Evolutionary conservation across 495 filamentous ascomycete genomes (phyloP), one percentile per base, ranked within the genome.

Genomic region (Xylaria sp.): DNA sequence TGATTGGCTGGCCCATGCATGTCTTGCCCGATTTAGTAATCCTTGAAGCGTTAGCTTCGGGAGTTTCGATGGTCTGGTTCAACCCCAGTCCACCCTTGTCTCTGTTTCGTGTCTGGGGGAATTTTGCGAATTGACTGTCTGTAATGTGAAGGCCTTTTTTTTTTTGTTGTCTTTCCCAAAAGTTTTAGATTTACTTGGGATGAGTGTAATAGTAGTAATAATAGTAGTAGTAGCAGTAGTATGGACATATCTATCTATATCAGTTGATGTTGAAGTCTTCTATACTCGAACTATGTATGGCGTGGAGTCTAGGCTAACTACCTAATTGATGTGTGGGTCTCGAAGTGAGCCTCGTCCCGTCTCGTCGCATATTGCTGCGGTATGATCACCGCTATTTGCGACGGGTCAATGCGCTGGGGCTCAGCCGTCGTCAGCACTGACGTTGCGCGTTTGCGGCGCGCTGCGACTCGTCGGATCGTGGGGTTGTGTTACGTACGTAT

Each of bases 381-480:
- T 65, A 65, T 65, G 62, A 65, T 65, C 62, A 48, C 0, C 62
- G 7, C 24, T 21, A 65, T 31, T 65, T 37, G 62, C 62, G 62
- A 65, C 62, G 19, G 50, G 12, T 17, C 29, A 64, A 65, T 65
- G 44, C 61, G 31, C 15, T 55, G 12, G 52, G 24, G 26, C 29
- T 31, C 52, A 31, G 5, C 15, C 31, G 24, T 55, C 19, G 26
- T n/a, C n/a, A 31, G 24, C 12, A 3, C 24, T 26, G 52, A 31
- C 26, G 7, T 55, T 37, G 35, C 8, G 35, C 8, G 35, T 8
- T 37, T 55, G 14, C 26, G 21, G 19, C 17, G 17, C 14, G 14
- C 43, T 52, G n/a, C 43, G 61, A 43, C 43, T 64, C 17, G 14
- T 5, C 61, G 61, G 61, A 21, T 43, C 43, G 61, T 31, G 19